Base-by-base conservation (phyloP, 441 rosid species). In the Macaranga tanarius region DNA sequence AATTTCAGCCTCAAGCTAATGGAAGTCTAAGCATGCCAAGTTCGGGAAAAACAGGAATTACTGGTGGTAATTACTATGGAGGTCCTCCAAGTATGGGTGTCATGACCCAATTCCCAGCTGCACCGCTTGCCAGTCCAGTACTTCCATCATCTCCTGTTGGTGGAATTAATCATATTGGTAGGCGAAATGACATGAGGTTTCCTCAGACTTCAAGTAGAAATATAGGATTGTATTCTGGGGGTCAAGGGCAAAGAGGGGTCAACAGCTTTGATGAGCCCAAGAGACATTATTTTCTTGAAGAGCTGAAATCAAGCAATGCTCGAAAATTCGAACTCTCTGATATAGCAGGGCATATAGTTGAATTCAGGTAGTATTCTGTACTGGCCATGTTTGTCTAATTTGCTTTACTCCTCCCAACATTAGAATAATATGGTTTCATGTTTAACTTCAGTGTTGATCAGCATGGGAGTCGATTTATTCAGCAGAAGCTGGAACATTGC, bases 401-500 rank as follows among this genome's bases (percentile, higher is more conserved):
- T 74, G 42, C 58, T 75, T 77, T 69, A n/a, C 7, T 38, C 31
- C 48, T 48, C 26, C 61, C 60, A 20, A n/a, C 23, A 8, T 52
- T 15, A 62, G 20, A 23, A 22, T 72, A 51, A 72, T 62, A 5
- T 51, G 62, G 17, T 62, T 62, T n/a, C 50, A 50, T 13, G 77
- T 76, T 62, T 52, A n/a, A 58, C 67, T 81, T 73, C 88, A 90
- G 96, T 78, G 82, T 86, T 70, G 96, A 90, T 85, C 96, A 88
- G 77, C 91, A 90, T 47, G 93, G 96, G 69, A 90, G 96, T 78
- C 80, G 96, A 69, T 90, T 88, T 82, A 90, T 87, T 81, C 96
- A 90, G 84, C 93, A 89, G 77, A 87, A 86, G 82, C 82, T 89
- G 78, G 90, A 89, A 77, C 79, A 65, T 69, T 87, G 92, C 71